Percentiles rank a stretch among this genome's conserved stretches.
phyloP scores from a whole-genome alignment of 805 yeast genomes.

The Ogataea salicorniae region DNA sequence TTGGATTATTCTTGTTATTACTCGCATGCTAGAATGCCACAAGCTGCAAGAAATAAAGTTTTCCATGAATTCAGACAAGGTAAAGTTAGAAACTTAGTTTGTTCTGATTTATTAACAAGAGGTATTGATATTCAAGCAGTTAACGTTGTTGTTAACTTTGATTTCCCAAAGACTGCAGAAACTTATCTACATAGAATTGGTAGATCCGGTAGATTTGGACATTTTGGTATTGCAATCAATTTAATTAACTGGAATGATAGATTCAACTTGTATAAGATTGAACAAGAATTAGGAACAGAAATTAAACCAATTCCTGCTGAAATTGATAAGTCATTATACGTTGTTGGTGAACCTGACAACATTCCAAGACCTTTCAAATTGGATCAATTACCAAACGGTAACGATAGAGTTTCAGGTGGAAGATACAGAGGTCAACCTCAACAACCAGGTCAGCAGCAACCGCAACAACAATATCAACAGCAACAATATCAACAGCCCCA shows the following conservation, averaged over 20 bases:
- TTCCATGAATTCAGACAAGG: conserved; percentile 99
- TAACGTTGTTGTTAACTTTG: conserved; percentile 95
- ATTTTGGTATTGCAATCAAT: conserved; percentile 94
- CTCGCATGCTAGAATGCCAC: conserved; percentile 97
- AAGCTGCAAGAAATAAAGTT: conserved; percentile 93
- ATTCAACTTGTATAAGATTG: conserved; percentile 87
- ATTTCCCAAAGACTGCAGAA: conserved; percentile 97
- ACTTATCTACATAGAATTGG: conserved; percentile 97
- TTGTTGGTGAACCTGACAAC: conserved; percentile 66
- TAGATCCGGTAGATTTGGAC: conserved; percentile 98
- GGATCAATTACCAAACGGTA: conserved; percentile 38
- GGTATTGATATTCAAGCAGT: conserved; percentile 99
- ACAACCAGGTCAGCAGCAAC: conserved; percentile 25
- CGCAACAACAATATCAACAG: conserved; percentile 11
- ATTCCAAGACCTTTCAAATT: conserved; percentile 90
- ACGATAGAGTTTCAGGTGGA: conserved; percentile 17
- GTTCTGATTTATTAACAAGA: conserved; percentile 93
- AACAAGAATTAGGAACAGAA: conserved; percentile 95
- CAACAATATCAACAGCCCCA: conserved; percentile 3
- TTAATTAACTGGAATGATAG: conserved; percentile 96
- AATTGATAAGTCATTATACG: conserved; percentile 85
- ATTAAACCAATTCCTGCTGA: conserved; percentile 95
- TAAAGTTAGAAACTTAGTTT: conserved; percentile 92
- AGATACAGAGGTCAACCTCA: conserved; percentile 27
- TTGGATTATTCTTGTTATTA: conserved; percentile 94